Evolutionary conservation across 495 filamentous ascomycete genomes (phyloP).

Genomic region (Penicillium crystallinum): DNA sequence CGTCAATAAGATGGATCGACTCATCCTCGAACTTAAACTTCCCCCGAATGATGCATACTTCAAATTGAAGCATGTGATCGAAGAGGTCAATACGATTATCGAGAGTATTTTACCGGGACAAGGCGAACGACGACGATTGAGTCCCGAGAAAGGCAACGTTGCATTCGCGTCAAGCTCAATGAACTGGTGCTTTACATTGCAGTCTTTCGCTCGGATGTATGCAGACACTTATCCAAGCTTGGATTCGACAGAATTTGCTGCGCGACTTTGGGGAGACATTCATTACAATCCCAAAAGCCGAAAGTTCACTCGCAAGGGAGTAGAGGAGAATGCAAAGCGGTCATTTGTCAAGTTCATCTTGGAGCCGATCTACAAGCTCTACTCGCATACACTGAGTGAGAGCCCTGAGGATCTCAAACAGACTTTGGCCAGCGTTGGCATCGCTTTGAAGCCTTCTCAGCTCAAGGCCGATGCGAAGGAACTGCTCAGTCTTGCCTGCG

Average conservation of each 20-base stretch:
- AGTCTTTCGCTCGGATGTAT: slow-evolving; percentile 95
- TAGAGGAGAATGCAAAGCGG: slow-evolving; percentile 75
- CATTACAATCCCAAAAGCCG: slow-evolving; percentile 89
- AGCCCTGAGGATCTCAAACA: slow-evolving; percentile 79
- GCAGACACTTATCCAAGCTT: slow-evolving; percentile 79
- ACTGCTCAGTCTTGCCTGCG: slow-evolving; percentile 83
- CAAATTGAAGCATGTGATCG: slow-evolving; percentile 95
- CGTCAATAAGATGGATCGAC: slow-evolving; percentile 94
- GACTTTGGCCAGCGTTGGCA: slow-evolving; percentile 75
- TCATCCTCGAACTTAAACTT: slow-evolving; percentile 91
- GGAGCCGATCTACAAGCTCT: slow-evolving; percentile 96
- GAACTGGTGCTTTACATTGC: slow-evolving; percentile 94
- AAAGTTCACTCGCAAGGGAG: slow-evolving; percentile 80
- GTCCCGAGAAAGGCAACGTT: slow-evolving; percentile 96
- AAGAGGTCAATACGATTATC: slow-evolving; percentile 95
- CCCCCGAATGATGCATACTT: slow-evolving; percentile 96
- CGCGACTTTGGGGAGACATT: slow-evolving; percentile 90
- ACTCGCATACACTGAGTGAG: slow-evolving; percentile 91
- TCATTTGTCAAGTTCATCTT: slow-evolving; percentile 93
- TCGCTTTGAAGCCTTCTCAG: slow-evolving; percentile 83
- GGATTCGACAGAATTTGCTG: slow-evolving; percentile 71
- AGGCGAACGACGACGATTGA: slow-evolving; percentile 74
- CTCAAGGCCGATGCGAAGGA: slow-evolving; percentile 85
- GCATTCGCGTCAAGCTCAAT: slow-evolving; percentile 88
- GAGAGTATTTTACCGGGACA: slow-evolving; percentile 80